A percentile compares a stretch with the other conserved stretches of the same genome.
Evolutionary conservation across 495 filamentous ascomycete species (phyloP).

Genomic region (Aspergillus cavernicola): DNA sequence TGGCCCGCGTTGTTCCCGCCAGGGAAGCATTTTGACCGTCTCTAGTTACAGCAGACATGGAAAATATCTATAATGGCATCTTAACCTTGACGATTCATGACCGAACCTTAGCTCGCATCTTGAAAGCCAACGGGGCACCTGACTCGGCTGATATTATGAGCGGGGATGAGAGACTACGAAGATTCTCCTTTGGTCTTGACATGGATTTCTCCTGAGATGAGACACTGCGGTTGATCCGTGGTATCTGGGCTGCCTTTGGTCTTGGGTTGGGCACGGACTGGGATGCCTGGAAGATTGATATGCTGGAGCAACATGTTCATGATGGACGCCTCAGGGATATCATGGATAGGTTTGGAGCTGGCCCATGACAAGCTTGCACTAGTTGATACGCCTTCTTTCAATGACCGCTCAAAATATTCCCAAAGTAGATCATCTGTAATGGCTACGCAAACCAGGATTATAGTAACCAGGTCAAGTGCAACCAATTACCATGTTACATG

Average conservation of each 20-base stretch:
- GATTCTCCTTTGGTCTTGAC: background rate
- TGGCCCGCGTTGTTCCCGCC: constrained; percentile 26
- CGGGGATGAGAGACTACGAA: background rate
- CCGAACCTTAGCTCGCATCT: background rate
- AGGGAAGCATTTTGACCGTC: constrained; percentile 33
- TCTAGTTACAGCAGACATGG: constrained; percentile 33
- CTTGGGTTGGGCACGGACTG: background rate
- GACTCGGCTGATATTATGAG: background rate
- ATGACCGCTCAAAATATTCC: no score
- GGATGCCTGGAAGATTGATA: background rate
- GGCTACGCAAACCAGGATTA: no score
- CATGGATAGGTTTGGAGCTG: background rate
- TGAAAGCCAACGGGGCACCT: background rate
- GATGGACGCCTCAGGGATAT: background rate
- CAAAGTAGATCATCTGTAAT: no score
- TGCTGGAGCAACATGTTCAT: background rate
- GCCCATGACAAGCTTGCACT: background rate
- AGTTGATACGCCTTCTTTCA: no score
- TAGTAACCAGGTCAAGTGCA: no score
- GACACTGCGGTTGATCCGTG: background rate
- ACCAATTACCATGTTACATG: no score
- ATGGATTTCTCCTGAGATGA: background rate
- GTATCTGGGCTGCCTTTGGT: background rate
- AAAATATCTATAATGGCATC: constrained; percentile 15
- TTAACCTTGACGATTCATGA: background rate